Conservation (phyloP, 176 grass and related monocot species). For the Oryza rufipogon region DNA sequence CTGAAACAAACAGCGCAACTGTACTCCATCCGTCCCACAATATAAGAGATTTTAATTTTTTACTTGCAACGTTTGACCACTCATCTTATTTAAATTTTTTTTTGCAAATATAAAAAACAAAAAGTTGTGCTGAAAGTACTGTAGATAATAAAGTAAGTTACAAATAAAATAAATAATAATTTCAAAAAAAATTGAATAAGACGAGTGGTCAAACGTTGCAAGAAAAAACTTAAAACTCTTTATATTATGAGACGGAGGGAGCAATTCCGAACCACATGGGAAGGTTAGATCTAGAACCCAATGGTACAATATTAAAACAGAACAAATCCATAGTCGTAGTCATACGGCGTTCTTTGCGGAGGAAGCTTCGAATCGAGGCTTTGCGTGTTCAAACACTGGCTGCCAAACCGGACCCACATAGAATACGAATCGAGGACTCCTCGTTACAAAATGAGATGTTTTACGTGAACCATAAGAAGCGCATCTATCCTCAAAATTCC, state of each 20-base stretch:
- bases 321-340: not conserved
- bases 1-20: no score
- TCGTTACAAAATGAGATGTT: not conserved
- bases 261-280: not conserved
- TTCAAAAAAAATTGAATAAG: no score
- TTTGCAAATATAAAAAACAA: no score
- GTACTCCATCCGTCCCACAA: not conserved
- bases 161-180: no score
- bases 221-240: no score
- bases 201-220: no score
- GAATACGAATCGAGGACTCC: not conserved
- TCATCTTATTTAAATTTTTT: no score
- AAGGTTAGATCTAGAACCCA: not conserved
- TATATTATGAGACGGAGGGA: no score
- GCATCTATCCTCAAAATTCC: not conserved
- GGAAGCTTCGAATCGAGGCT: not conserved
- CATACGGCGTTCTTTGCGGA: not conserved
- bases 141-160: no score
- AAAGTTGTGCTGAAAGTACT: no score
- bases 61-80: no score
- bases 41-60: no score
- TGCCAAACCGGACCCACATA: constrained; percentile 18
- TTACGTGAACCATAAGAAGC: not conserved
- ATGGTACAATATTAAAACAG: not conserved
- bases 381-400: not conserved